Evolutionary conservation across 768 basidiomycete species (phyloP), one percentile per base, ranked within the genome.

Genomic region (Trametes sanguinea): DNA sequence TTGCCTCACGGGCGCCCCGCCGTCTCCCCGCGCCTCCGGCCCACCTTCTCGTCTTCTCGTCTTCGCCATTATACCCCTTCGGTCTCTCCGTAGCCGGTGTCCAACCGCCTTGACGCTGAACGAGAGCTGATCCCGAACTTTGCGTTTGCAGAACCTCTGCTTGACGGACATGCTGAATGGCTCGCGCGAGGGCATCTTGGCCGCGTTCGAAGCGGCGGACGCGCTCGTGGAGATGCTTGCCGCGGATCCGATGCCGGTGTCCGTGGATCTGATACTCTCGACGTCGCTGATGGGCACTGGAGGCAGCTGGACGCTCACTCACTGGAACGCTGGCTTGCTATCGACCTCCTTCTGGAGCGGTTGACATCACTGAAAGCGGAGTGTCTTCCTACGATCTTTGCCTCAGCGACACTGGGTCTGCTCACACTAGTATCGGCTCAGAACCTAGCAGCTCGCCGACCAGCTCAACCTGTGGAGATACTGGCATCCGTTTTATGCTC

Each of bases 151-250:
- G 47, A 51, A 6, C 14, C 45, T 17, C 45, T 40, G 13, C 30
- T 13, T 13, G 42, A 16, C 32, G 32, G 8, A n/a, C 6, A 13
- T 29, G 1, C 39, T n/a, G 11, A 2, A 47, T 27, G 48, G 57
- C 14, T 27, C 50, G 30, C 42, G 50, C 6, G 17, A n/a, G 30
- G 48, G 50, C 42, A 22, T 58, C 47, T 51, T 17, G 48, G 11
- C 14, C 48, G 57, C 57, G 14, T 30, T 59, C 29, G 50, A 59
- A 14, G 50, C 57, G 40, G 57, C 57, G 14, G 57, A 59, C 57
- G 51, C 57, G 17, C 57, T 59, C 5, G 32, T 59, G 4, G 57
- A 37, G 22, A 6, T 52, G 32, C 57, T 59, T 17, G 32, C 50
- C 48, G 57, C 57, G 57, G 50, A 59, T 9, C 10, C 57, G 30